Conservation (phyloP, 176 grass and related monocot genomes). For the Olyra latifolia region DNA sequence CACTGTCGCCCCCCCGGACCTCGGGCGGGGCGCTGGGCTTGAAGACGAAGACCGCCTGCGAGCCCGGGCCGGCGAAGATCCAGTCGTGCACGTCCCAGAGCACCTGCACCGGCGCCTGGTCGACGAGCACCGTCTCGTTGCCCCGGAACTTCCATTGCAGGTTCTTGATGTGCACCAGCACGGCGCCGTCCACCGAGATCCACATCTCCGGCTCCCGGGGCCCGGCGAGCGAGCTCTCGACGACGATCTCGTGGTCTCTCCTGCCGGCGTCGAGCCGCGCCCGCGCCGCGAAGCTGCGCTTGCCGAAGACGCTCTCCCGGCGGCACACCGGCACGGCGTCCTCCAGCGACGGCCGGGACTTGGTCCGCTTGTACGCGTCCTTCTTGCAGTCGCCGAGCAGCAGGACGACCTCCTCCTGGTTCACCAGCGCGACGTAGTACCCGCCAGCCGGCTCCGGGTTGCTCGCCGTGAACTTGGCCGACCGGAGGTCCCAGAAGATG, state of each 20-base stretch:
- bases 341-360: conserved; percentile 70
- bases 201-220: conserved; percentile 72
- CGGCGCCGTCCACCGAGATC: conserved; percentile 66
- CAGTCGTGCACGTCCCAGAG: conserved; percentile 96
- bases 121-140: conserved; percentile 71
- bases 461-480: conserved; percentile 61
- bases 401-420: conserved; percentile 68
- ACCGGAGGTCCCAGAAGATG: conserved; percentile 85
- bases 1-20: neutral
- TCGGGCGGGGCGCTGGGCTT: conserved; percentile 44
- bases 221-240: conserved; percentile 62
- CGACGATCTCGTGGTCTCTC: conserved; percentile 69
- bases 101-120: conserved; percentile 68
- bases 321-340: conserved; percentile 61
- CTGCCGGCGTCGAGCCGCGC: conserved; percentile 46
- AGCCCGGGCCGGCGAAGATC: conserved; percentile 54
- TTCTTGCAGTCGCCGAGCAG: conserved; percentile 80
- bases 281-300: conserved; percentile 54
- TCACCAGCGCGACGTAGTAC: conserved; percentile 68
- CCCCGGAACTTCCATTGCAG: conserved; percentile 89
- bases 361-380: conserved; percentile 83
- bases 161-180: conserved; percentile 67
- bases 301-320: conserved; percentile 65
- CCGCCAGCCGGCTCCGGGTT: conserved; percentile 64
- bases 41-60: conserved; percentile 73